Percentiles rank a stretch among this genome's conserved stretches.
Evolutionary conservation across 495 filamentous ascomycete genomes (phyloP).

Genomic region (Amniculicola lignicola): DNA sequence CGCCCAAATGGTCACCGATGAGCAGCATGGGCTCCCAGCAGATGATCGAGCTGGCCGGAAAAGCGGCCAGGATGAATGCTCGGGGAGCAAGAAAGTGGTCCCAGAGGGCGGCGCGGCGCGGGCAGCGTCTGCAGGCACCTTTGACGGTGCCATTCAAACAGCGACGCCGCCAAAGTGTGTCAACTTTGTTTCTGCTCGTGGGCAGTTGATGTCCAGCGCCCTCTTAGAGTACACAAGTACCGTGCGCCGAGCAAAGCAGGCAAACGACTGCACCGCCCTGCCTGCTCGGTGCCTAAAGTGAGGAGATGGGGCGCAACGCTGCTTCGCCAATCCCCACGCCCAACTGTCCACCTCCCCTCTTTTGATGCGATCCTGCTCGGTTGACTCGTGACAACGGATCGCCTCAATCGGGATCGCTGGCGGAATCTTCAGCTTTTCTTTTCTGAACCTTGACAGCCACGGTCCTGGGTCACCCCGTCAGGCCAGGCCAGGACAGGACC

Average conservation of each 20-base stretch:
- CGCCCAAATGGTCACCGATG: neutral
- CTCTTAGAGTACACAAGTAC: slow-evolving; percentile 10
- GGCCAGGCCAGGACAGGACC: slow-evolving; percentile 3
- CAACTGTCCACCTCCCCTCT: slow-evolving; percentile 3
- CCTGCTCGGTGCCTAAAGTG: slow-evolving; percentile 13
- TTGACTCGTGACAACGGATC: neutral
- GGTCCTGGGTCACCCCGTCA: neutral
- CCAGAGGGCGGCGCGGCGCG: neutral
- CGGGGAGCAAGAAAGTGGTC: neutral
- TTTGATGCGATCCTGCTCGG: neutral
- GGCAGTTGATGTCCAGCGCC: slow-evolving; percentile 7
- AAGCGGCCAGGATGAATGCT: neutral
- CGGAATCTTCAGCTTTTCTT: slow-evolving; percentile 13
- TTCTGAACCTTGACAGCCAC: neutral
- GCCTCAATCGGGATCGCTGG: slow-evolving; percentile 1
- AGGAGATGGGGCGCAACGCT: neutral
- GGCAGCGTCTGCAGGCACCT: neutral
- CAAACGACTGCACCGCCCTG: slow-evolving; percentile 26
- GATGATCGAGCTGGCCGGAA: neutral
- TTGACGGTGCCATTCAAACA: neutral
- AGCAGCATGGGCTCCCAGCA: neutral
- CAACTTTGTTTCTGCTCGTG: neutral
- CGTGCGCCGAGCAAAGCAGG: slow-evolving; percentile 1
- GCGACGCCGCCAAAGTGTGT: neutral
- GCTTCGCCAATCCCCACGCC: slow-evolving; percentile 9